Evolutionary conservation across 805 yeast species (phyloP).

Genomic region (Kodamaea kaohsiungensis): DNA sequence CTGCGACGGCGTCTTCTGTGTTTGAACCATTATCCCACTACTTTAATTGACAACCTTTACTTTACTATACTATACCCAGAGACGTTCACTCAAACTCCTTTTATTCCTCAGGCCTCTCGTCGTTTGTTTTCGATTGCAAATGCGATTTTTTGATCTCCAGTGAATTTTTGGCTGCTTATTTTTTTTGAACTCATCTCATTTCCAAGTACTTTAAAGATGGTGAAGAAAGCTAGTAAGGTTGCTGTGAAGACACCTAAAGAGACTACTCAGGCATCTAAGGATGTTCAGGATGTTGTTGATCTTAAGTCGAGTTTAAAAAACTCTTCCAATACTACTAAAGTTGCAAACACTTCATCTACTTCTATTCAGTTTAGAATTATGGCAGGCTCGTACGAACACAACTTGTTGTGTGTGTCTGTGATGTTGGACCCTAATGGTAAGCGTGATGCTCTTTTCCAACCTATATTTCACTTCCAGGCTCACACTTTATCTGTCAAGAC

Average conservation of each 20-base stretch:
- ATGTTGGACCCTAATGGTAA: conserved; percentile 46
- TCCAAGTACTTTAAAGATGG: background rate
- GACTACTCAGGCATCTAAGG: background rate
- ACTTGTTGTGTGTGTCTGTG: conserved; percentile 78
- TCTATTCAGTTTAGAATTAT: conserved; percentile 66
- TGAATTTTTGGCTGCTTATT: conserved; percentile 1
- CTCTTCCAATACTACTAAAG: conserved; percentile 6
- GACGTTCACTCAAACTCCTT: too few species aligned
- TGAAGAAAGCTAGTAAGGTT: conserved; percentile 1
- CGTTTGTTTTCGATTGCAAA: background rate
- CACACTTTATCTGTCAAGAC: conserved; percentile 87
- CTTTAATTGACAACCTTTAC: background rate
- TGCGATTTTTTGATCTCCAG: background rate
- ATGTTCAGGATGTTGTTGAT: background rate
- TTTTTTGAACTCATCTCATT: conserved; percentile 5
- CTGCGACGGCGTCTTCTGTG: conserved; percentile 47
- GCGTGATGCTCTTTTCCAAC: conserved; percentile 72
- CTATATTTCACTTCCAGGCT: conserved; percentile 94
- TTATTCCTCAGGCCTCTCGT: background rate
- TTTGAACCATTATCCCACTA: conserved; percentile 1
- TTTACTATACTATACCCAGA: background rate
- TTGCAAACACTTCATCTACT: conserved; percentile 1
- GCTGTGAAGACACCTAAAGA: background rate
- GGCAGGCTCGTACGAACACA: conserved; percentile 96
- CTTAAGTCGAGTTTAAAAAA: conserved; percentile 11